phyloP scores from a whole-genome alignment of 2,329 filamentous ascomycete genomes.

The Rhynchosporium secalis region DNA sequence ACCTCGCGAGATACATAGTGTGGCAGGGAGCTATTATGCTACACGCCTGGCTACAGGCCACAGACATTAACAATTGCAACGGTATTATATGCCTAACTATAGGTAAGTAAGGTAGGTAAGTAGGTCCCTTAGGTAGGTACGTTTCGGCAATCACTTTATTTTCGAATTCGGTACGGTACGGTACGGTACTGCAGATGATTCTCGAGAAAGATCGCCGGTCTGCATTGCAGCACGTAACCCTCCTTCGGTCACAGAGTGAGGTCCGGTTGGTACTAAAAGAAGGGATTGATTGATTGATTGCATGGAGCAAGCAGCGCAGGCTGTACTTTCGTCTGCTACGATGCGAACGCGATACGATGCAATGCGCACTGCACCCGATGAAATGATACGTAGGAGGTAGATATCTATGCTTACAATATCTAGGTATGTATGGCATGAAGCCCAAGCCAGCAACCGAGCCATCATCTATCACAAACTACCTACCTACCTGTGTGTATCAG shows the following conservation, averaged over 20 bases:
- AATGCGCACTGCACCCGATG: too few species aligned
- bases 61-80: background rate
- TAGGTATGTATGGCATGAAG: too few species aligned
- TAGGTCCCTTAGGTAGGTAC: too few species aligned
- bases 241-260: background rate
- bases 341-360: too few species aligned
- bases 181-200: background rate
- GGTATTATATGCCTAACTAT: background rate
- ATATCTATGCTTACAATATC: too few species aligned
- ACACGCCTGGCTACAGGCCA: conserved; percentile 2
- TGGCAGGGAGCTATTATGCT: background rate
- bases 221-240: background rate
- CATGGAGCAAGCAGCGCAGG: background rate
- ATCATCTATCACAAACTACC: too few species aligned
- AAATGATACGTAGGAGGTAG: too few species aligned
- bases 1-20: background rate
- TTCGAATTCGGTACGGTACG: background rate
- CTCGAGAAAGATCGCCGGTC: conserved; percentile 3
- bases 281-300: background rate
- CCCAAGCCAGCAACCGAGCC: too few species aligned
- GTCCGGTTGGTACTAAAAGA: conserved; percentile 8
- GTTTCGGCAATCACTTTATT: too few species aligned
- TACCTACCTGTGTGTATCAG: too few species aligned
- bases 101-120: too few species aligned
- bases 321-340: background rate